A percentile compares a stretch with the other conserved stretches of the same genome.
Conservation (phyloP, 2,329 filamentous ascomycete species). For the Emergomyces pasteurianus region DNA sequence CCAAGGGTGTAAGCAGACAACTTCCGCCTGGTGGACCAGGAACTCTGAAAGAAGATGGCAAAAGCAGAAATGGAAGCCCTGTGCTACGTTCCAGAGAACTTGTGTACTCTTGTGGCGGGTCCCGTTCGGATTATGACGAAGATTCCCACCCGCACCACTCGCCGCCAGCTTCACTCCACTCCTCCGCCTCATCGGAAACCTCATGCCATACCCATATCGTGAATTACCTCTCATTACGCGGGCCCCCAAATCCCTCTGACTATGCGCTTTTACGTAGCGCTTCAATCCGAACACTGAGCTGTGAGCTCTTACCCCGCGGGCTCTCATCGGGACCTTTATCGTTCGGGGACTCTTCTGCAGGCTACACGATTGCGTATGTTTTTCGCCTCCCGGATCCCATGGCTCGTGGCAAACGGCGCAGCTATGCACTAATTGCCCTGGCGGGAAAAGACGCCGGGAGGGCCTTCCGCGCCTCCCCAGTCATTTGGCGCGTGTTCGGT, state of each 20-base stretch:
- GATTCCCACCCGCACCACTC: slow-evolving; percentile 28
- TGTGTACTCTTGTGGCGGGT: slow-evolving; percentile 39
- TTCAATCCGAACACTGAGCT: slow-evolving; percentile 46
- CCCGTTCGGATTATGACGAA: slow-evolving; percentile 26
- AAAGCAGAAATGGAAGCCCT: slow-evolving; percentile 40
- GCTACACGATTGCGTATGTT: slow-evolving; percentile 49
- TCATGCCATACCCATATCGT: slow-evolving; percentile 44
- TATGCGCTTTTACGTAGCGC: slow-evolving; percentile 46
- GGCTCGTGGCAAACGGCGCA: slow-evolving; percentile 44
- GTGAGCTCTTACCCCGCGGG: slow-evolving; percentile 44
- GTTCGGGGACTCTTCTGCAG: slow-evolving; percentile 44
- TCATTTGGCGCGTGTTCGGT: slow-evolving; percentile 44
- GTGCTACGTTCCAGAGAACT: slow-evolving; percentile 44
- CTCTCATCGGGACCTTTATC: slow-evolving; percentile 46
- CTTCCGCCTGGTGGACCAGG: slow-evolving; percentile 43
- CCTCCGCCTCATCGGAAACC: slow-evolving; percentile 32
- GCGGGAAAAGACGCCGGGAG: slow-evolving; percentile 41
- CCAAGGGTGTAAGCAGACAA: slow-evolving; percentile 41
- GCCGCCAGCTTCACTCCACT: slow-evolving; percentile 27
- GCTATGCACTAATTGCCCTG: slow-evolving; percentile 46
- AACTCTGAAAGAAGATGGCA: slow-evolving; percentile 37
- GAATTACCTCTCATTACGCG: slow-evolving; percentile 47
- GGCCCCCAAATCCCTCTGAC: slow-evolving; percentile 40
- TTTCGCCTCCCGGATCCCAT: slow-evolving; percentile 48
- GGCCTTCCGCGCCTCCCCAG: slow-evolving; percentile 35